Conservation (phyloP, 1,284 basidiomycete species). For the Pseudomicrostroma phylloplanum region DNA sequence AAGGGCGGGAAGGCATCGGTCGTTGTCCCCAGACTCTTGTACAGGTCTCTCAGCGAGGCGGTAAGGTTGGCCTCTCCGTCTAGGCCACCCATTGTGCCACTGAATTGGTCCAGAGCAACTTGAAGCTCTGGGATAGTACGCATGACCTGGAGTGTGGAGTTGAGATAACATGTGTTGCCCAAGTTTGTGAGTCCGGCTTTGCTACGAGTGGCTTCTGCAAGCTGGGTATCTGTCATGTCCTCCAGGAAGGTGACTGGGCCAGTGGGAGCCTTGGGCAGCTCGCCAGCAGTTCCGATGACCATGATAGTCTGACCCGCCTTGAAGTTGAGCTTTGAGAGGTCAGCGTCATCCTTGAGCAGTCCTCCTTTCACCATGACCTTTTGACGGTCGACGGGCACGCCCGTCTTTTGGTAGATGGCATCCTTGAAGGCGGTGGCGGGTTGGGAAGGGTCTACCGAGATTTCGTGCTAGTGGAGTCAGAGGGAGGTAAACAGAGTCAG, state of each 20-base stretch:
- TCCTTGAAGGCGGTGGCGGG: constrained; percentile 74
- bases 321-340: constrained; percentile 65
- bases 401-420: constrained; percentile 70
- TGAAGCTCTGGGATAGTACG: constrained; percentile 84
- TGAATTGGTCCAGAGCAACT: constrained; percentile 34
- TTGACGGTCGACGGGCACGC: constrained; percentile 81
- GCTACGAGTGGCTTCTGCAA: constrained; percentile 63
- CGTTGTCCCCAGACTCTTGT: constrained; percentile 66
- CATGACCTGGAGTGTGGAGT: constrained; percentile 85
- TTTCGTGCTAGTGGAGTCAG: constrained; percentile 23
- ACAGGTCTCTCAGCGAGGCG: constrained; percentile 66
- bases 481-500: constrained; percentile 55
- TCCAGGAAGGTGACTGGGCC: constrained; percentile 71
- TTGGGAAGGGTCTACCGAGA: constrained; percentile 61
- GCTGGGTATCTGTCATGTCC: constrained; percentile 78
- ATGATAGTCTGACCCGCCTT: constrained; percentile 42
- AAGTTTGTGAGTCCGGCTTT: constrained; percentile 43
- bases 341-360: constrained; percentile 66
- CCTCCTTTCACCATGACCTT: constrained; percentile 92
- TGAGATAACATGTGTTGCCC: constrained; percentile 94
- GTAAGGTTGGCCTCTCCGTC: constrained; percentile 53
- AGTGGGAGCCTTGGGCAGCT: constrained; percentile 77
- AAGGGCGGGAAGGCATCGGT: constrained; percentile 71
- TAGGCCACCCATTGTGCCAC: constrained; percentile 25
- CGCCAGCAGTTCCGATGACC: constrained; percentile 70